phyloP scores from a whole-genome alignment of 805 yeast species.

The Pichia nanzhaoensis region DNA sequence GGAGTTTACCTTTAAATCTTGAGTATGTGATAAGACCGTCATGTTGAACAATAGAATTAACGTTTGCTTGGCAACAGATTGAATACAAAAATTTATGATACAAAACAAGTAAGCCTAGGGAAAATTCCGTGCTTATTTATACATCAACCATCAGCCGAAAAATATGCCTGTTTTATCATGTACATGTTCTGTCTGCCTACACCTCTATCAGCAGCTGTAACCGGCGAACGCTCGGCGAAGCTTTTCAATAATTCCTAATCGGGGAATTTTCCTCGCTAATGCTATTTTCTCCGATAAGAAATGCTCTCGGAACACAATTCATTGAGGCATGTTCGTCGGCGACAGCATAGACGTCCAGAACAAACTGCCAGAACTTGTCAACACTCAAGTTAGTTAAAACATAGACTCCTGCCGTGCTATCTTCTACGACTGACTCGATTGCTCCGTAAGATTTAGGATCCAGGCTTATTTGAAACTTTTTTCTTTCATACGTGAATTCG shows the following conservation, averaged over 20 bases:
- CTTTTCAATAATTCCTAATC: background rate
- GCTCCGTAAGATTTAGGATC: slow-evolving; percentile 13
- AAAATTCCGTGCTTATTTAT: background rate
- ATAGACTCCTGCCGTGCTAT: slow-evolving; percentile 32
- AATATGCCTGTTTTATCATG: too few species aligned
- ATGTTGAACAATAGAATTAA: background rate
- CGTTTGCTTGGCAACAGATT: too few species aligned
- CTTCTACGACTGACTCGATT: slow-evolving; percentile 11
- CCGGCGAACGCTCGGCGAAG: background rate
- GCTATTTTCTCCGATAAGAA: slow-evolving; percentile 7
- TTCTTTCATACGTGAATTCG: slow-evolving; percentile 17
- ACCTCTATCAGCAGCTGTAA: too few species aligned
- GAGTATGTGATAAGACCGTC: slow-evolving; percentile 6
- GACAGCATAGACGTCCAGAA: slow-evolving; percentile 32
- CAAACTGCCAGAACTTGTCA: slow-evolving; percentile 39
- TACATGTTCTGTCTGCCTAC: too few species aligned
- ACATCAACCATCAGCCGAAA: background rate
- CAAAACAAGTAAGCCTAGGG: too few species aligned
- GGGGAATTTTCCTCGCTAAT: background rate
- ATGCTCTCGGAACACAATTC: slow-evolving; percentile 12
- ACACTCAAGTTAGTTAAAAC: slow-evolving; percentile 37
- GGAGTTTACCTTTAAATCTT: slow-evolving; percentile 12
- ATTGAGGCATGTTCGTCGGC: slow-evolving; percentile 28
- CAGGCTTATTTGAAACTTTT: slow-evolving; percentile 15
- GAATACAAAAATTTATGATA: too few species aligned